phyloP scores from a whole-genome alignment of 495 filamentous ascomycete genomes.

The Neurospora cerealis region DNA sequence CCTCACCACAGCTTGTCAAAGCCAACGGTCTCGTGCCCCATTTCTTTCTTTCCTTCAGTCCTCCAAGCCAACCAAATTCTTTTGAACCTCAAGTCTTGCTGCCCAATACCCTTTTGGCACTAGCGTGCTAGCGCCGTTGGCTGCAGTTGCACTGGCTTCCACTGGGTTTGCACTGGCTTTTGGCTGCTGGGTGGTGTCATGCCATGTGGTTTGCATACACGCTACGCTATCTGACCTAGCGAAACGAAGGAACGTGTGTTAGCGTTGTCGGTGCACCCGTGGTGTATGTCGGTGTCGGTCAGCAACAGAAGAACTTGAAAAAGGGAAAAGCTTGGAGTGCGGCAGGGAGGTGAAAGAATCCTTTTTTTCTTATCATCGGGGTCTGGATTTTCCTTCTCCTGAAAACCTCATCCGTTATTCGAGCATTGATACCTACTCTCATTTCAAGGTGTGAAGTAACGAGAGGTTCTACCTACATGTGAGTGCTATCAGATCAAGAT shows the following conservation, averaged over 20 bases:
- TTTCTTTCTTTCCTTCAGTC: not conserved
- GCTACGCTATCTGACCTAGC: not conserved
- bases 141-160: not conserved
- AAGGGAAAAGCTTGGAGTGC: not conserved
- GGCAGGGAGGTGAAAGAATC: not conserved
- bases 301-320: not conserved
- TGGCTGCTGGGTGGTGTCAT: not conserved
- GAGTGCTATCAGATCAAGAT: not conserved
- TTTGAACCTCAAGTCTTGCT: not conserved
- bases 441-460: not conserved
- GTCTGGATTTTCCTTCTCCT: not conserved
- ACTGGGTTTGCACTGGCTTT: not conserved
- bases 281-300: not conserved
- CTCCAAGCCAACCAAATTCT: not conserved
- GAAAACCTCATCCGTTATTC: not conserved
- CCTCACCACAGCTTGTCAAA: not conserved
- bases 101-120: not conserved
- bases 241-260: not conserved
- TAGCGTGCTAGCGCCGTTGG: not conserved
- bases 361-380: not conserved
- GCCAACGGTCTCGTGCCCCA: not conserved
- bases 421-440: not conserved
- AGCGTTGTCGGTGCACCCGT: not conserved
- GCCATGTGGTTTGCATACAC: not conserved
- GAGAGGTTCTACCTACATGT: no score